Base-by-base conservation (phyloP, 257 asterid species). In the Fraxinus anomala region DNA sequence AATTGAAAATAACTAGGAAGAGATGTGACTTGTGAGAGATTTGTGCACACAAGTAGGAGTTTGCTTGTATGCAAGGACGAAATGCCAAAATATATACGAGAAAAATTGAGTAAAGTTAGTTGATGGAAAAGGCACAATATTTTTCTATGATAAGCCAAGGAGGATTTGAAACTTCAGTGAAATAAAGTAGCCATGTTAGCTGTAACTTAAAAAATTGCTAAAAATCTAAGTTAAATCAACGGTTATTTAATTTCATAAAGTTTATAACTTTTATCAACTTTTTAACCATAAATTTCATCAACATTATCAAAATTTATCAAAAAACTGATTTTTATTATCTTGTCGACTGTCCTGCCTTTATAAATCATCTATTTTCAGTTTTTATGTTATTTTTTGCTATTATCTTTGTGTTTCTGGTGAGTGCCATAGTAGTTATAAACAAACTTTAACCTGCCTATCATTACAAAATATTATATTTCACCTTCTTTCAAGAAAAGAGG, bases 61-160 rank as follows among this genome's bases (percentile, higher is more conserved):
- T 36, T 54, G 33, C 69, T 73, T 73, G 24, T n/a, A 73, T 7
- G 76, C 19, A 49, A 44, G 68, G 51, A 68, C 67, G 73, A 47
- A 75, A 5, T 69, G 8, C 8, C 24, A 61, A 21, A 21, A 61
- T 24, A 61, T 7, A 19, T 6, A 8, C 42, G 2, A 37, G 68
- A 61, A 59, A 59, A 37, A 8, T n/a, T 59, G 68, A 19, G 24
- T 24, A 16, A 73, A 51, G 31, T 1, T 28, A 28, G 51, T 37
- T 37, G 30, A 31, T 59, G 21, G 24, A 63, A 78, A 78, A 74
- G 73, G 14, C 72, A 73, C 47, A 33, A 17, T 63, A 13, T 4
- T n/a, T 49, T 12, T 19, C 73, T 3, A 37, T 19, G 33, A 75
- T 12, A 23, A 24, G 19, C n/a, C 23, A 31, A 4, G 30, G 63